Percentiles rank a stretch among this genome's conserved stretches.
These are phyloP conservation scores for Trypanosoma boissoni DNA, from an alignment of 208 protist species.

Conservation along the genomic window DNA sequence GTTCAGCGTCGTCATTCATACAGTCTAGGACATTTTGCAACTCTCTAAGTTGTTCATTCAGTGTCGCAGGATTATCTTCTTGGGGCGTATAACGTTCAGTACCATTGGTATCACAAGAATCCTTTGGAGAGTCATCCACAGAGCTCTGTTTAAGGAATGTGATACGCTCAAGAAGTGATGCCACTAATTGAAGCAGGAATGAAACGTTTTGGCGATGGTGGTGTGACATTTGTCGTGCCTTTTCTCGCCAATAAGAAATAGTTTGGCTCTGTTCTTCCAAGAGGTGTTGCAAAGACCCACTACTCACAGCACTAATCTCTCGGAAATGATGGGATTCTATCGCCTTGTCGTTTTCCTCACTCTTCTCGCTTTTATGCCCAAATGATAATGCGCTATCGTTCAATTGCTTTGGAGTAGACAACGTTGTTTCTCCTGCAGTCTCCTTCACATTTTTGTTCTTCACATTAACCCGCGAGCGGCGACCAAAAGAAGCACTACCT, in stretches of 20 bases:
- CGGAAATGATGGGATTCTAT: not conserved
- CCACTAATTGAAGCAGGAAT: slow-evolving; percentile 9
- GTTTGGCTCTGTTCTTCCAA: not conserved
- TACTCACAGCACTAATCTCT: not conserved
- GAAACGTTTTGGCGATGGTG: slow-evolving; percentile 10
- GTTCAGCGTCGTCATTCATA: not conserved
- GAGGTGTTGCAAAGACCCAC: not conserved
- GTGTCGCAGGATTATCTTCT: not conserved
- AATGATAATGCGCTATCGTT: not conserved
- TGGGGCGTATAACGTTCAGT: not conserved
- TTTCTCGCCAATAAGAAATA: not conserved
- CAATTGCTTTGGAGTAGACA: too few species aligned
- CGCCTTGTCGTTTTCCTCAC: not conserved
- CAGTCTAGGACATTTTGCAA: slow-evolving; percentile 7
- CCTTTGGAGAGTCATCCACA: not conserved
- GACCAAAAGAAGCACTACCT: too few species aligned
- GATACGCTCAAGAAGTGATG: slow-evolving; percentile 8
- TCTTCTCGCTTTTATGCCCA: slow-evolving; percentile 1
- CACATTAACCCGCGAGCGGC: too few species aligned
- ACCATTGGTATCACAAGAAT: not conserved
- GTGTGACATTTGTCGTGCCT: not conserved
- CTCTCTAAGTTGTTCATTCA: slow-evolving; percentile 10
- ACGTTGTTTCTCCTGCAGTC: too few species aligned
- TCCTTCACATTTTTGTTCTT: too few species aligned
- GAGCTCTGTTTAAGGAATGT: not conserved